phyloP scores from a whole-genome alignment of 2,329 filamentous ascomycete species.

The Juglanconis oblonga region DNA sequence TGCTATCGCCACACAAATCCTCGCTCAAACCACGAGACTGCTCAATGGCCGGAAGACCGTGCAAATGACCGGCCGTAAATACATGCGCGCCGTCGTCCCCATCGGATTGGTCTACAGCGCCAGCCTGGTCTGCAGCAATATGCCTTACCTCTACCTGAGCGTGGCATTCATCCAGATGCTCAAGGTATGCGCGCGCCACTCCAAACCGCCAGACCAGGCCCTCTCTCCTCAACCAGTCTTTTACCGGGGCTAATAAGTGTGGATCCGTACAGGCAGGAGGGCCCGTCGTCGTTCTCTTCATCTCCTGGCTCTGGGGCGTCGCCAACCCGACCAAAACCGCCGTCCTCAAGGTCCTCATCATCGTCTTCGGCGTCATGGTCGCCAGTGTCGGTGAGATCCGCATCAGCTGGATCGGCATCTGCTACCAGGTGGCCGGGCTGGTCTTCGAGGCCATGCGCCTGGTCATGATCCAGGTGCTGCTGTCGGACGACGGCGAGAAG shows the following conservation, averaged over 20 bases:
- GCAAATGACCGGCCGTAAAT: slow-evolving; percentile 91
- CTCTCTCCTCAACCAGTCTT: no score
- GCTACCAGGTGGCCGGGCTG: slow-evolving; percentile 72
- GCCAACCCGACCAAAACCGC: slow-evolving; percentile 43
- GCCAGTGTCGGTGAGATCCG: slow-evolving; percentile 63
- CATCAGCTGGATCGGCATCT: slow-evolving; percentile 63
- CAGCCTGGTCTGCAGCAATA: slow-evolving; percentile 89
- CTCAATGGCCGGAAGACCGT: slow-evolving; percentile 91
- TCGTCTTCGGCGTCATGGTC: slow-evolving; percentile 50
- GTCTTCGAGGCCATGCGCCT: slow-evolving; percentile 77
- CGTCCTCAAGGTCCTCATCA: slow-evolving; percentile 48
- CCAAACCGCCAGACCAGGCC: not conserved
- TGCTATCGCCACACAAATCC: slow-evolving; percentile 84
- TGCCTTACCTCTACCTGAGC: slow-evolving; percentile 89
- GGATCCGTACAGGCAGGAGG: slow-evolving; percentile 50
- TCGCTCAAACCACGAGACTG: slow-evolving; percentile 81
- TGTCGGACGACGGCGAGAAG: slow-evolving; percentile 72
- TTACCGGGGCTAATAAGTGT: not conserved
- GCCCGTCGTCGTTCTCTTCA: slow-evolving; percentile 64
- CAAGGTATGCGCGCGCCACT: slow-evolving; percentile 57
- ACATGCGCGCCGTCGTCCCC: slow-evolving; percentile 85
- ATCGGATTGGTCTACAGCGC: slow-evolving; percentile 92
- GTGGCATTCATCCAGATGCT: slow-evolving; percentile 98
- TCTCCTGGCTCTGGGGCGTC: slow-evolving; percentile 58
- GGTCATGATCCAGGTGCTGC: slow-evolving; percentile 81